These are phyloP conservation scores for Cyberlindnera xishuangbannaensis DNA, from an alignment of 805 yeast genomes.

Conservation along the genomic window DNA sequence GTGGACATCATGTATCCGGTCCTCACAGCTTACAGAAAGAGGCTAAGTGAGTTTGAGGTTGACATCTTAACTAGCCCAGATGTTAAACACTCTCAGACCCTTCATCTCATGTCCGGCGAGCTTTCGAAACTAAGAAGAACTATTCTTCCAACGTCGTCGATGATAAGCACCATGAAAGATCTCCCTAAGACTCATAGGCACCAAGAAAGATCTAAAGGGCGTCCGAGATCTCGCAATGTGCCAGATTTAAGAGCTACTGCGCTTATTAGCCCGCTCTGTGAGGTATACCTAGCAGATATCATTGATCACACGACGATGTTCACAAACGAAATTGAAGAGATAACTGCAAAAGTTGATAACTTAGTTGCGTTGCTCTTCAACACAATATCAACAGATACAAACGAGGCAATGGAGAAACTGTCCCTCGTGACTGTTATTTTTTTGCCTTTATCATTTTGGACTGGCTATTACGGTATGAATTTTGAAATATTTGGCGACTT, in stretches of 20 bases:
- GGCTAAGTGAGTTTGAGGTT: conserved; percentile 44
- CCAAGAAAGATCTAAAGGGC: conserved; percentile 3
- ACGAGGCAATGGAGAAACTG: conserved; percentile 47
- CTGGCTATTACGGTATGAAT: conserved; percentile 53
- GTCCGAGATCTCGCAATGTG: not conserved
- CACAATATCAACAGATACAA: conserved; percentile 49
- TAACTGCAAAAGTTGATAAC: conserved; percentile 46
- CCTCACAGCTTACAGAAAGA: conserved; percentile 42
- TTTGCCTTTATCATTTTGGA: conserved; percentile 52
- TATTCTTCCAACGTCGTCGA: conserved; percentile 41
- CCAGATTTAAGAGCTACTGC: conserved; percentile 2
- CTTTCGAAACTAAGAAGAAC: conserved; percentile 41
- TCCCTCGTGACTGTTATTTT: conserved; percentile 54
- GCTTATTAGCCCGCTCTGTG: conserved; percentile 37
- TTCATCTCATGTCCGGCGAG: conserved; percentile 51
- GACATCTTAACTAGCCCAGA: conserved; percentile 46
- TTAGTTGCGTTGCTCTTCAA: conserved; percentile 49
- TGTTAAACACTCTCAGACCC: conserved; percentile 43
- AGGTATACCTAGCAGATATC: conserved; percentile 47
- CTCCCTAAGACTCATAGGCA: conserved; percentile 22
- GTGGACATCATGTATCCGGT: conserved; percentile 52
- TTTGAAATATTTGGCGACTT: conserved; percentile 34
- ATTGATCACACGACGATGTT: conserved; percentile 48
- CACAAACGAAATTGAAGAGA: conserved; percentile 48
- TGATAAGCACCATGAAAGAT: conserved; percentile 42